Conservation (phyloP, 2,329 filamentous ascomycete genomes). For the Aspergillus uvarum region DNA sequence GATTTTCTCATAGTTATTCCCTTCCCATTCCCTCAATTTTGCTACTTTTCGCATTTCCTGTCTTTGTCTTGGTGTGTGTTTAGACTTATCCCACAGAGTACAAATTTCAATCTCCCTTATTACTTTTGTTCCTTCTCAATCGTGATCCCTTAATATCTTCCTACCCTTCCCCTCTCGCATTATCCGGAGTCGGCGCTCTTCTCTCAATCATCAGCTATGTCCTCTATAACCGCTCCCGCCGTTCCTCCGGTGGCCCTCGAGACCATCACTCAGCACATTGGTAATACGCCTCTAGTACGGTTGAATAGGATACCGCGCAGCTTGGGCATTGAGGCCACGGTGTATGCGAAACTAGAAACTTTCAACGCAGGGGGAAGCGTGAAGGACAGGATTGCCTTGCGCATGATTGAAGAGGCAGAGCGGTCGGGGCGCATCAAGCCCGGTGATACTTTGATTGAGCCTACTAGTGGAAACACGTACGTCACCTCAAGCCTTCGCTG, state of each 20-base stretch:
- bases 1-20: not conserved
- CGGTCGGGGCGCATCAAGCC: slow-evolving; percentile 90
- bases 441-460: slow-evolving; percentile 95
- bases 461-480: slow-evolving; percentile 90
- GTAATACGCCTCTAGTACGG: slow-evolving; percentile 91
- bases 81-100: too few species aligned
- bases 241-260: slow-evolving; percentile 59
- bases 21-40: not conserved
- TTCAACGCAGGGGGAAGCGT: slow-evolving; percentile 94
- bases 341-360: slow-evolving; percentile 88
- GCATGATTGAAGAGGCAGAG: slow-evolving; percentile 97
- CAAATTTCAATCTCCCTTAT: not conserved
- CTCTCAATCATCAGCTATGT: slow-evolving; percentile 37
- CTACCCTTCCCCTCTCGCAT: too few species aligned
- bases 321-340: slow-evolving; percentile 80
- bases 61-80: too few species aligned
- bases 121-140: too few species aligned
- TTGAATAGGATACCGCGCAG: slow-evolving; percentile 92
- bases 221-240: slow-evolving; percentile 50
- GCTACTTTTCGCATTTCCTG: not conserved
- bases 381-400: slow-evolving; percentile 91
- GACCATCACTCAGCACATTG: slow-evolving; percentile 82
- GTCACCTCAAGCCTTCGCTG: slow-evolving; percentile 17
- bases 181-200: too few species aligned
- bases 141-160: too few species aligned